Conservation (phyloP, 441 rosid species). For the Sinapis alba region DNA sequence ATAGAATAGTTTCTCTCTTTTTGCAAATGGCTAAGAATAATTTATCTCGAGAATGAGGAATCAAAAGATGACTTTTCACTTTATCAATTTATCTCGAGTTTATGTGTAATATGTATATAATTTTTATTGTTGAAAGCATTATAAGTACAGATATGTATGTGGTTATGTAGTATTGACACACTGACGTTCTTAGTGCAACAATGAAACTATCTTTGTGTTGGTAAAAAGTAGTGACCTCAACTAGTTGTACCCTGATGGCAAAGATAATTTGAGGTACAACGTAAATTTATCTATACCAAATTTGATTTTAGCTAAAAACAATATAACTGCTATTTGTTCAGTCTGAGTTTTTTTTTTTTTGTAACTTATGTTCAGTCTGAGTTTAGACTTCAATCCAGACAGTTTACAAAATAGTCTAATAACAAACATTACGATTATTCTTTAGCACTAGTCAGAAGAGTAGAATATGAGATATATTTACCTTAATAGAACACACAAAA, state of each 20-base stretch:
- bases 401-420: not conserved
- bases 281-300: not conserved
- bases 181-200: not conserved
- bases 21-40: slow-evolving; percentile 37
- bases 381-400: not conserved
- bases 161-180: not conserved
- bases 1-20: slow-evolving; percentile 35
- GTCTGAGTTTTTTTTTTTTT: too few species aligned
- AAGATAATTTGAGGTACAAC: not conserved
- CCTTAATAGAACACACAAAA: too few species aligned
- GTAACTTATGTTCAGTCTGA: too few species aligned
- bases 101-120: not conserved
- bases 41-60: slow-evolving; percentile 32
- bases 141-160: not conserved
- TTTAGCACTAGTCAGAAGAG: not conserved
- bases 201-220: not conserved
- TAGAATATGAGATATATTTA: too few species aligned
- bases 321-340: not conserved
- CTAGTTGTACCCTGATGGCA: not conserved
- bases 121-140: not conserved
- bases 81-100: slow-evolving; percentile 20
- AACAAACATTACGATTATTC: not conserved
- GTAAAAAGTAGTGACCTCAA: not conserved
- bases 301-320: not conserved
- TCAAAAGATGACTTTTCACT: slow-evolving; percentile 3